These are phyloP conservation scores for Leucocoprinus birnbaumii DNA, from an alignment of 768 basidiomycete genomes.

Conservation along the genomic window DNA sequence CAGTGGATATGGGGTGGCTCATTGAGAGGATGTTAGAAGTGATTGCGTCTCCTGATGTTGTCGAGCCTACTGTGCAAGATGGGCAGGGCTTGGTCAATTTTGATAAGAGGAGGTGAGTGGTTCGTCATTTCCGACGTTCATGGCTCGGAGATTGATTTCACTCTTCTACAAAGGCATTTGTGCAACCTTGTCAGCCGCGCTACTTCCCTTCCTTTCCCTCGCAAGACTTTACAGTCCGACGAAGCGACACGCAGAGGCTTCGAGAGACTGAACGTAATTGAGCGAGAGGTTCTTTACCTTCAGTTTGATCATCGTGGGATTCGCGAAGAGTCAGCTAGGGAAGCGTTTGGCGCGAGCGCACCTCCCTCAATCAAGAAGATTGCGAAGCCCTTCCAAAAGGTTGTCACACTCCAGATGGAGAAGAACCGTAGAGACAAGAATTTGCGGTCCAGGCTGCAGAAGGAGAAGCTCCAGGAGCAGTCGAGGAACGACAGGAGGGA, in stretches of 20 bases:
- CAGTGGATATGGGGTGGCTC: constrained; percentile 80
- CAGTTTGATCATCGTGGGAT: constrained; percentile 72
- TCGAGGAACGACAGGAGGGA: constrained; percentile 69
- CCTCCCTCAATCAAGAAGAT: constrained; percentile 49
- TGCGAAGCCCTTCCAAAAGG: constrained; percentile 62
- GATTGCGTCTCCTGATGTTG: constrained; percentile 68
- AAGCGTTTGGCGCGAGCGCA: constrained; percentile 43
- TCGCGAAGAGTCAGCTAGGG: constrained; percentile 72
- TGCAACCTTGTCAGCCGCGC: constrained; percentile 61
- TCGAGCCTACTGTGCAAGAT: constrained; percentile 53
- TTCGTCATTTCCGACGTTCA: background rate
- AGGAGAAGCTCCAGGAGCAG: constrained; percentile 78
- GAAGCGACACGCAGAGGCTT: constrained; percentile 66
- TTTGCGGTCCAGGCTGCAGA: constrained; percentile 64
- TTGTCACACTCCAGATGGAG: constrained; percentile 68
- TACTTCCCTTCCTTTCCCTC: constrained; percentile 39
- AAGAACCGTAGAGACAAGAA: constrained; percentile 78
- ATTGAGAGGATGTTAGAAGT: constrained; percentile 80
- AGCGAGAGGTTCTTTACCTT: constrained; percentile 57
- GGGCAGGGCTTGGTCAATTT: constrained; percentile 68
- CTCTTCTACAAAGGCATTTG: constrained; percentile 47
- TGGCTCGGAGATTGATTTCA: constrained; percentile 6
- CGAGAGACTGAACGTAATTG: constrained; percentile 73
- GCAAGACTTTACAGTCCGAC: constrained; percentile 43
- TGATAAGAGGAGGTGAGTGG: constrained; percentile 70